Percentiles rank a stretch among this genome's conserved stretches.
phyloP scores from a whole-genome alignment of 2,329 filamentous ascomycete genomes.

The Cytospora mali region DNA sequence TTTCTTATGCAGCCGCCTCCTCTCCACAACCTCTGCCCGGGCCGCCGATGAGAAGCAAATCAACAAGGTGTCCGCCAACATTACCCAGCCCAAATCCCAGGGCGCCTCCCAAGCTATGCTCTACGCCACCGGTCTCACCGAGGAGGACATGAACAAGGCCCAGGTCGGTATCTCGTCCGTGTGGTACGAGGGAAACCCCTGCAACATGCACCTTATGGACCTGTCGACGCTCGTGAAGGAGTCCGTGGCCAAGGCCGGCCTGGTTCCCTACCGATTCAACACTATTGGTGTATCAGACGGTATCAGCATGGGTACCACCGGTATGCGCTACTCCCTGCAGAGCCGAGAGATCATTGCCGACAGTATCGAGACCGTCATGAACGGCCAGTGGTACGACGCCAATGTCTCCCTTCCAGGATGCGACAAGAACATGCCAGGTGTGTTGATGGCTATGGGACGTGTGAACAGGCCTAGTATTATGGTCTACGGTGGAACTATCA shows the following conservation, averaged over 20 bases:
- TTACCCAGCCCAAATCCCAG: conserved; percentile 98
- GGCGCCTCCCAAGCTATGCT: conserved; percentile 99
- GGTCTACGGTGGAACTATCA: conserved; percentile 96
- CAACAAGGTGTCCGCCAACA: conserved; percentile 81
- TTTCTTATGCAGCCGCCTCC: conserved; percentile 45
- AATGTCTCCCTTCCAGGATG: conserved; percentile 97
- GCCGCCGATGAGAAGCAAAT: conserved; percentile 58
- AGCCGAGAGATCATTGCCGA: conserved; percentile 96
- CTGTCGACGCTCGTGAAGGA: conserved; percentile 75
- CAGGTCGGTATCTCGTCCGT: conserved; percentile 98
- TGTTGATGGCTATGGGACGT: conserved; percentile 89
- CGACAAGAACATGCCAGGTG: conserved; percentile 99
- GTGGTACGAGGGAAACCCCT: conserved; percentile 97
- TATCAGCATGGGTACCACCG: conserved; percentile 97
- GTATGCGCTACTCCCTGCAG: conserved; percentile 95
- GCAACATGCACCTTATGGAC: conserved; percentile 98
- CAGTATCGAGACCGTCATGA: conserved; percentile 98
- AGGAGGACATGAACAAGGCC: conserved; percentile 90
- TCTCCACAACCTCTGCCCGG: conserved; percentile 54
- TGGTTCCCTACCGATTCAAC: conserved; percentile 97
- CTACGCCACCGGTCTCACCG: conserved; percentile 87
- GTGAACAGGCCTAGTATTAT: conserved; percentile 94
- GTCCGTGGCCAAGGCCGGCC: conserved; percentile 67
- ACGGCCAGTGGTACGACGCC: conserved; percentile 97
- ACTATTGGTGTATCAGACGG: conserved; percentile 97